Conservation (phyloP, 306 rosid species). For the Quercus gilva region DNA sequence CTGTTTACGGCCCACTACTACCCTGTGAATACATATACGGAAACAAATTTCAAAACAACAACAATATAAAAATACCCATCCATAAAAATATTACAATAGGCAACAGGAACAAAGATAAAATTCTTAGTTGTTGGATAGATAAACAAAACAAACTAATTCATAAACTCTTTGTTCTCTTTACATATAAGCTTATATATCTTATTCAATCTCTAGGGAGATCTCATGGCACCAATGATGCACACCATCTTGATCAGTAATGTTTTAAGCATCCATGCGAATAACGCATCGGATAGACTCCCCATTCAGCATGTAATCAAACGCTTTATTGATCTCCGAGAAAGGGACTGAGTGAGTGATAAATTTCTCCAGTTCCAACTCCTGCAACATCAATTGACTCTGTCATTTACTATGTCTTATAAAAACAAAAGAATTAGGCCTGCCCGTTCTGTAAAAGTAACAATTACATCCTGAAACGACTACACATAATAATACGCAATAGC, state of each 20-base stretch:
- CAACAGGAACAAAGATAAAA: not conserved
- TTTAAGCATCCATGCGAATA: not conserved
- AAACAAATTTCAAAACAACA: not conserved
- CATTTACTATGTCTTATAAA: not conserved
- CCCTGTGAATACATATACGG: not conserved
- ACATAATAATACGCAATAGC: not conserved
- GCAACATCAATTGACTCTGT: not conserved
- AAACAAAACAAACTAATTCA: not conserved
- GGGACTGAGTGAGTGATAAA: slow-evolving; percentile 69
- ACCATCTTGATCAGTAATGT: not conserved
- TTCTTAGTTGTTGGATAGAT: no score
- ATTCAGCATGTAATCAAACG: slow-evolving; percentile 66
- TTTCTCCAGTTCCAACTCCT: slow-evolving; percentile 42
- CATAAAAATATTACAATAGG: not conserved
- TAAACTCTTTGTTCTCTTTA: not conserved
- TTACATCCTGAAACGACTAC: not conserved
- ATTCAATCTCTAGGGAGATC: no score
- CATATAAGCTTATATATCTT: no score
- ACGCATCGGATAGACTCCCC: slow-evolving; percentile 72
- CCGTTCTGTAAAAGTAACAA: not conserved
- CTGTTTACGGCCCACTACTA: no score
- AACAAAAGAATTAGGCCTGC: not conserved
- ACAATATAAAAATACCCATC: no score
- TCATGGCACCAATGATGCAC: no score
- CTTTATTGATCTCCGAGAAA: slow-evolving; percentile 73